Evolutionary conservation across 2,329 filamentous ascomycete species (phyloP).

Genomic region (Simplicillium sp.): DNA sequence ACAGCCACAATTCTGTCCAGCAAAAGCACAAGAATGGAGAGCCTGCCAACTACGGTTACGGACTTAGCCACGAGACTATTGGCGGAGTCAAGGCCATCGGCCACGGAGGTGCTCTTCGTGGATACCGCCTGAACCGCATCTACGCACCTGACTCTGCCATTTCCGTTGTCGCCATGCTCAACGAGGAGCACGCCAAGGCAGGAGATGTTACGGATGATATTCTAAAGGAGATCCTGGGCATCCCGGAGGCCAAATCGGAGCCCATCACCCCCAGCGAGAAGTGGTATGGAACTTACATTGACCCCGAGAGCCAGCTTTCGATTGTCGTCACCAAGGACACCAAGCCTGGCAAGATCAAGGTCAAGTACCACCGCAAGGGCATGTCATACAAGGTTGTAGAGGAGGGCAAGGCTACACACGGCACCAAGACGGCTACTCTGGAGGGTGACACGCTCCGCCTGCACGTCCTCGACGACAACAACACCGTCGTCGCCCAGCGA

Average conservation of each 20-base stretch:
- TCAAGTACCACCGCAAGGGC: constrained; percentile 17
- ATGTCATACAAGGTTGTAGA: constrained; percentile 15
- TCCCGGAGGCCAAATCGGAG: constrained; percentile 10
- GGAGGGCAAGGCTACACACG: constrained; percentile 12
- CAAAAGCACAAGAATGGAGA: constrained; percentile 21
- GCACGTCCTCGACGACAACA: constrained; percentile 14
- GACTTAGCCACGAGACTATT: constrained; percentile 18
- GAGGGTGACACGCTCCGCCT: constrained; percentile 18
- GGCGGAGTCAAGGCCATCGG: constrained; percentile 18
- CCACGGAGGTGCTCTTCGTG: constrained; percentile 30
- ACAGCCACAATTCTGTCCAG: constrained; percentile 11
- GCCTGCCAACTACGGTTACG: constrained; percentile 24
- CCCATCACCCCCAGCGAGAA: constrained; percentile 7
- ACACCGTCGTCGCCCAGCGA: constrained; percentile 2
- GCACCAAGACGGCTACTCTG: constrained; percentile 15
- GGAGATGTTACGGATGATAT: constrained; percentile 16
- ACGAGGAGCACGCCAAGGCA: constrained; percentile 22
- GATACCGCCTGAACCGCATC: constrained; percentile 25
- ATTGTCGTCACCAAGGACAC: constrained; percentile 16
- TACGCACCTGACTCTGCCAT: constrained; percentile 23
- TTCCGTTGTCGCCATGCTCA: constrained; percentile 29
- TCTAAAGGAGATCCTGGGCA: constrained; percentile 18
- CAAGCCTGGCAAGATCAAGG: constrained; percentile 14
- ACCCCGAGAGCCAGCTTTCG: constrained; percentile 22
- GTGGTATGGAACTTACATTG: constrained; percentile 28